phyloP scores from a whole-genome alignment of 139 green algal genomes.

The Micractinium sp. region DNA sequence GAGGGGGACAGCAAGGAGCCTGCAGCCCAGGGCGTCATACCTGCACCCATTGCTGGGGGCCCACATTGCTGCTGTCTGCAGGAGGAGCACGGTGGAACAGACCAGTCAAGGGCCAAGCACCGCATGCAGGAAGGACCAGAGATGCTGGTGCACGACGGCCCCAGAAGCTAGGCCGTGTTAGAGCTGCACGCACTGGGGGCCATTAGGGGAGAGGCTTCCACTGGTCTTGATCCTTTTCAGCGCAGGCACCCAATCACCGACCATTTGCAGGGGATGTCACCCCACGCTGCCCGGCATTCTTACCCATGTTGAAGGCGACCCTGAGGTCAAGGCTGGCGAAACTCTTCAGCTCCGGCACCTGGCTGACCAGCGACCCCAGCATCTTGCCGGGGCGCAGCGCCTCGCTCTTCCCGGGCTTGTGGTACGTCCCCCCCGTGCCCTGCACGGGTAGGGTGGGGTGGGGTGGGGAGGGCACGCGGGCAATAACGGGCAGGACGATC shows the following conservation, averaged over 20 bases:
- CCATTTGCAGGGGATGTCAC: too few relatives aligned
- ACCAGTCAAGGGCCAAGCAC: too few relatives aligned
- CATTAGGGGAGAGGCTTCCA: too few relatives aligned
- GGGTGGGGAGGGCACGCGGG: background rate
- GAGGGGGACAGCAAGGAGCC: too few relatives aligned
- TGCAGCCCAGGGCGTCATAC: constrained; percentile 40
- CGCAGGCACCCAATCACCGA: too few relatives aligned
- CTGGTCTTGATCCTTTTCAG: too few relatives aligned
- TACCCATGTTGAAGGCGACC: constrained; percentile 21
- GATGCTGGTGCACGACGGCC: background rate
- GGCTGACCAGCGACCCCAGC: constrained; percentile 55
- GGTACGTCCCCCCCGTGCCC: constrained; percentile 71
- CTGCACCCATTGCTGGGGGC: constrained; percentile 75
- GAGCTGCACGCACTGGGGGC: constrained; percentile 19
- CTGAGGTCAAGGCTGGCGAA: constrained; percentile 83
- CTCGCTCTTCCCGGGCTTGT: constrained; percentile 8
- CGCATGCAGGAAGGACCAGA: background rate
- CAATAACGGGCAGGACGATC: background rate
- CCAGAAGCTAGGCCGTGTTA: background rate
- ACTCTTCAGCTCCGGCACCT: constrained; percentile 83
- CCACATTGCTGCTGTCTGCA: constrained; percentile 71
- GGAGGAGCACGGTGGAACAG: too few relatives aligned
- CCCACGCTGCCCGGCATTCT: too few relatives aligned
- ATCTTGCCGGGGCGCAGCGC: constrained; percentile 55
- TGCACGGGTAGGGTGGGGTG: background rate